phyloP scores from a whole-genome alignment of 106 monocot species.

The Phalaenopsis equestris region DNA sequence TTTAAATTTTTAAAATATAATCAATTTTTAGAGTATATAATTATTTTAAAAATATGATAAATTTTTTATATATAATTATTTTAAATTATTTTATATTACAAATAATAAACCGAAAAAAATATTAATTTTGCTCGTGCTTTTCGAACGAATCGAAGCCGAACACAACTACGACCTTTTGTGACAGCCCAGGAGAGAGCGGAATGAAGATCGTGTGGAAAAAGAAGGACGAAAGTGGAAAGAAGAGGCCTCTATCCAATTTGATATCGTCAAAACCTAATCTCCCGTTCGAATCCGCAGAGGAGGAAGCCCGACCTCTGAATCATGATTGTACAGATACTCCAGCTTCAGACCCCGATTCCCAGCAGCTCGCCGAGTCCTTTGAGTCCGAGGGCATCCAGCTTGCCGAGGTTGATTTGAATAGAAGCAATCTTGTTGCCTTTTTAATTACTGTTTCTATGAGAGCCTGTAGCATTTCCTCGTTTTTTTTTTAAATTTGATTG shows the following conservation, averaged over 20 bases:
- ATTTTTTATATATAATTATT: too few relatives aligned
- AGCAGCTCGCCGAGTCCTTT: slow-evolving; percentile 27
- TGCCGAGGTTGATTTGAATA: slow-evolving; percentile 46
- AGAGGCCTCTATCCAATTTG: slow-evolving; percentile 14
- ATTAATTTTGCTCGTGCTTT: too few relatives aligned
- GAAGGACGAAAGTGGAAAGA: slow-evolving; percentile 26
- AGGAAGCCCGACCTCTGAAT: slow-evolving; percentile 6
- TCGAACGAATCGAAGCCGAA: too few relatives aligned
- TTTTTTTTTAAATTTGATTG: slow-evolving; percentile 1
- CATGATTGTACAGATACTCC: not conserved
- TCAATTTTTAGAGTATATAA: too few relatives aligned
- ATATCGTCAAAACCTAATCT: slow-evolving; percentile 24
- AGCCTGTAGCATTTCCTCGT: too few relatives aligned
- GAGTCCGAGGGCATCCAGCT: slow-evolving; percentile 53
- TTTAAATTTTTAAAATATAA: too few relatives aligned
- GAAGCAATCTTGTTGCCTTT: not conserved
- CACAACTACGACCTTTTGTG: too few relatives aligned
- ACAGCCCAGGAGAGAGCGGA: not conserved
- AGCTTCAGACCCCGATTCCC: slow-evolving; percentile 11
- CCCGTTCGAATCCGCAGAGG: slow-evolving; percentile 36
- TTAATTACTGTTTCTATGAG: too few relatives aligned
- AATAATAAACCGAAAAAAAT: too few relatives aligned
- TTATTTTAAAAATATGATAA: too few relatives aligned
- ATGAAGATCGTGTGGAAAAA: slow-evolving; percentile 78
- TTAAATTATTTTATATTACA: too few relatives aligned